These are phyloP conservation scores for Suillus subalutaceus DNA, from an alignment of 768 basidiomycete genomes.

Conservation along the genomic window DNA sequence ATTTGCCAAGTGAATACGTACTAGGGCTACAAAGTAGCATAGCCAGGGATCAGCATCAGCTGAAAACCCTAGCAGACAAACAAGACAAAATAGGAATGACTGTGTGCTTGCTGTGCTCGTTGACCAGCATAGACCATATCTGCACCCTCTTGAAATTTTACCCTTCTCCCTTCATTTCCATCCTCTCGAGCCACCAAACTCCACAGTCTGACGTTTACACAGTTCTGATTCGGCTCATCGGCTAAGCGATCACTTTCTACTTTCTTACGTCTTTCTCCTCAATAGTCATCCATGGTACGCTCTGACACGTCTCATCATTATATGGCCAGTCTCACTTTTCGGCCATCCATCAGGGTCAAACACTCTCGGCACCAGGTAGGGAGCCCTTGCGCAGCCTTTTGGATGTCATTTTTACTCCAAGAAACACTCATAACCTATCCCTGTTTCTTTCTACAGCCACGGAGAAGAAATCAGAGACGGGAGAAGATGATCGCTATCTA, in stretches of 20 bases:
- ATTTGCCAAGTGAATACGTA: neutral
- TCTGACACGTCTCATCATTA: slow-evolving; percentile 7
- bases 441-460: slow-evolving; percentile 53
- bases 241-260: neutral
- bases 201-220: neutral
- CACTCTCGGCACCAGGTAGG: slow-evolving; percentile 78
- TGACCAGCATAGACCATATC: slow-evolving; percentile 14
- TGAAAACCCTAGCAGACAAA: slow-evolving; percentile 27
- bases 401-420: slow-evolving; percentile 12
- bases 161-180: neutral
- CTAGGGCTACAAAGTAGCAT: neutral
- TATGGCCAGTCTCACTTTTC: slow-evolving; percentile 12
- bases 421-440: slow-evolving; percentile 17
- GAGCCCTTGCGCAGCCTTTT: slow-evolving; percentile 16
- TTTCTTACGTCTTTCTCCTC: slow-evolving; percentile 30
- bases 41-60: neutral
- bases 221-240: slow-evolving; percentile 1
- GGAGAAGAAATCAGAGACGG: slow-evolving; percentile 76
- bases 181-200: neutral
- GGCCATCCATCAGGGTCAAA: slow-evolving; percentile 68
- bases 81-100: slow-evolving; percentile 34
- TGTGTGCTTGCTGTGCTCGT: slow-evolving; percentile 7
- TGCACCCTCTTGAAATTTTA: slow-evolving; percentile 6
- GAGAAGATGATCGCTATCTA: slow-evolving; percentile 66
- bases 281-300: slow-evolving; percentile 33